Conservation (phyloP, 78 protist species). For the Dictyostelium capitatum region DNA sequence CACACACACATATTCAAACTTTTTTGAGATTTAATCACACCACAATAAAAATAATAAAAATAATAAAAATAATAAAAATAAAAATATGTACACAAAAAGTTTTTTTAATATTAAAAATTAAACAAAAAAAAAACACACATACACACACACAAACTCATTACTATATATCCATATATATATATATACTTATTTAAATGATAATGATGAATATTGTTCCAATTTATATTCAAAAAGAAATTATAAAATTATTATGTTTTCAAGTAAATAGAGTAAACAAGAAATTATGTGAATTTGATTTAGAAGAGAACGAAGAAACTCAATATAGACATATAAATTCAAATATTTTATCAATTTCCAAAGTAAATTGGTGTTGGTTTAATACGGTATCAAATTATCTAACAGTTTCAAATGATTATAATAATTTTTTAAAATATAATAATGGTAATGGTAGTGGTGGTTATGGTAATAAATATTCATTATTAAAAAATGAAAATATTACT, state of each 20-base stretch:
- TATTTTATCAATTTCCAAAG: background rate
- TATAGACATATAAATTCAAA: background rate
- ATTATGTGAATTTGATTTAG: conserved; percentile 5
- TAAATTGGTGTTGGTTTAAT: background rate
- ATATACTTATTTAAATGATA: too few species aligned
- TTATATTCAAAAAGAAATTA: conserved; percentile 4
- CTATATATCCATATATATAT: too few species aligned
- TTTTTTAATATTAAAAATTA: too few species aligned
- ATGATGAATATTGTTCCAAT: background rate
- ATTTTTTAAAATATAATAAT: background rate
- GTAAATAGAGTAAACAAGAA: background rate
- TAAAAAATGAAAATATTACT: background rate
- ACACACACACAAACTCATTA: too few species aligned
- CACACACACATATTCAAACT: too few species aligned
- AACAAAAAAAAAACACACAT: too few species aligned
- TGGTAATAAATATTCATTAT: background rate
- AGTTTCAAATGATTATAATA: background rate
- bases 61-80: too few species aligned
- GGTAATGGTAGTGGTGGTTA: background rate
- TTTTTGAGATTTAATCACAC: too few species aligned
- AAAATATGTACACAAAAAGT: too few species aligned
- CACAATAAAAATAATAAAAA: too few species aligned
- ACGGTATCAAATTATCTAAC: background rate
- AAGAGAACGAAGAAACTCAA: background rate
- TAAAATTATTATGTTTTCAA: background rate